Evolutionary conservation across 768 basidiomycete genomes (phyloP).

Genomic region (Xerocomellus chrysenteron): DNA sequence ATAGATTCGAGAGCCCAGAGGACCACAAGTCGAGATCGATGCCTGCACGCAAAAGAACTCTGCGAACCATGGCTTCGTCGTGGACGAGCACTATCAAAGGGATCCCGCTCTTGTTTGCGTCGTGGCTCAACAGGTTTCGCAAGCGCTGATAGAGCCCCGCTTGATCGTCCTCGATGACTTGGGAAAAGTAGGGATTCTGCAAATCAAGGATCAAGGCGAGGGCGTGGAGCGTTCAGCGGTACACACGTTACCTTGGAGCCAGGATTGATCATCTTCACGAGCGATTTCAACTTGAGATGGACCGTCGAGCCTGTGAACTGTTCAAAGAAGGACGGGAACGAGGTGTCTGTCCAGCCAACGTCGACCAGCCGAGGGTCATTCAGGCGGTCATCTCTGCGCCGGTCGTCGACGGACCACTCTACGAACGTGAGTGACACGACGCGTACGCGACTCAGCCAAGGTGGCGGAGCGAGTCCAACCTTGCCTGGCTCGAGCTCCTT

Average conservation of each 20-base stretch:
- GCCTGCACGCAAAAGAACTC: constrained; percentile 41
- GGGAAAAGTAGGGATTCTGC: constrained; percentile 19
- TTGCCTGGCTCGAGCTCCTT: constrained; percentile 25
- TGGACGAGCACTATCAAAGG: constrained; percentile 51
- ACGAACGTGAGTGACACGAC: constrained; percentile 40
- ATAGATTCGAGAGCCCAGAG: constrained; percentile 33
- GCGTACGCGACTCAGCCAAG: constrained; percentile 34
- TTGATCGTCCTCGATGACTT: constrained; percentile 13
- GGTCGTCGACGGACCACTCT: constrained; percentile 35
- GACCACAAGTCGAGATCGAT: constrained; percentile 44
- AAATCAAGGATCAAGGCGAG: neutral
- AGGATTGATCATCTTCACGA: constrained; percentile 8
- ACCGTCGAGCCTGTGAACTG: constrained; percentile 11
- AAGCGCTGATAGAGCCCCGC: constrained; percentile 14
- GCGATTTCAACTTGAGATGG: constrained; percentile 19
- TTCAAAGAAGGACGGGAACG: constrained; percentile 26
- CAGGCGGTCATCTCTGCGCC: constrained; percentile 30
- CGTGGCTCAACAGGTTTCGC: constrained; percentile 22
- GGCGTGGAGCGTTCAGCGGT: neutral
- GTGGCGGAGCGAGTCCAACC: constrained; percentile 30
- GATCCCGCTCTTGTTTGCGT: constrained; percentile 12
- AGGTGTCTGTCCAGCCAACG: constrained; percentile 43
- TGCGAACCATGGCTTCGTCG: constrained; percentile 38
- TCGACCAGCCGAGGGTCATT: constrained; percentile 36
- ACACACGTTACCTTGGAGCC: constrained; percentile 14